Conservation (phyloP, 257 asterid genomes). For the Solanum sejunctum region DNA sequence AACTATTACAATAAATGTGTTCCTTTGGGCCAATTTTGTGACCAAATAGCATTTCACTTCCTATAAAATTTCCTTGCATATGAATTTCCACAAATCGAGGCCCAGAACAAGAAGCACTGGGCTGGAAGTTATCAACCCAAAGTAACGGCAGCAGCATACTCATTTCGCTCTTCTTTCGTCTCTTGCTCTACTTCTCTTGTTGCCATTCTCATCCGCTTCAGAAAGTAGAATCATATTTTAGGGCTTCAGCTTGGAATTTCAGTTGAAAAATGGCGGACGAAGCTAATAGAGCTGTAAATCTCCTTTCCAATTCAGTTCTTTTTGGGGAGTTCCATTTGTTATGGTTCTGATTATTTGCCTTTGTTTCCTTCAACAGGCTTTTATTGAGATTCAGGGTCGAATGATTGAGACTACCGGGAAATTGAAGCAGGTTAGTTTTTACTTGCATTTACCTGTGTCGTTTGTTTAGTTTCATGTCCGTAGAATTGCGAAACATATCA, state of each 20-base stretch:
- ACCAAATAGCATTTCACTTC: no score
- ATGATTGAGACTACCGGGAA: slow-evolving; percentile 84
- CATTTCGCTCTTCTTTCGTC: not conserved
- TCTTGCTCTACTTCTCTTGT: not conserved
- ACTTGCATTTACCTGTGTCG: not conserved
- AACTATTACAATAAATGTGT: no score
- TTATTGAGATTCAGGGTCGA: slow-evolving; percentile 83
- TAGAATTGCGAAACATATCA: not conserved
- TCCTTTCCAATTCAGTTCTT: not conserved
- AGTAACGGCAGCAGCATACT: not conserved
- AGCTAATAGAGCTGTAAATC: slow-evolving; percentile 55
- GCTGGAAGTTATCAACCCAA: not conserved
- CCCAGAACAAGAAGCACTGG: not conserved
- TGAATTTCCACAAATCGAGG: not conserved
- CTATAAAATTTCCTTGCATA: no score
- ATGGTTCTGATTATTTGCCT: not conserved
- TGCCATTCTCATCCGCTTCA: not conserved
- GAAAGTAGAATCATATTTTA: not conserved
- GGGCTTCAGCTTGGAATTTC: slow-evolving; percentile 1
- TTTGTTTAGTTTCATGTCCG: not conserved
- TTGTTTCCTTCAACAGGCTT: slow-evolving; percentile 39
- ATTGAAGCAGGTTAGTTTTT: slow-evolving; percentile 58
- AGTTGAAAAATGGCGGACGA: slow-evolving; percentile 69
- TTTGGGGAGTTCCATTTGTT: not conserved
- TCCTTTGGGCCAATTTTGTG: no score